A percentile compares a stretch with the other conserved stretches of the same genome.
These are phyloP conservation scores for Xylariomycetidae sp. DNA, from an alignment of 2,329 filamentous ascomycete species.

Conservation along the genomic window DNA sequence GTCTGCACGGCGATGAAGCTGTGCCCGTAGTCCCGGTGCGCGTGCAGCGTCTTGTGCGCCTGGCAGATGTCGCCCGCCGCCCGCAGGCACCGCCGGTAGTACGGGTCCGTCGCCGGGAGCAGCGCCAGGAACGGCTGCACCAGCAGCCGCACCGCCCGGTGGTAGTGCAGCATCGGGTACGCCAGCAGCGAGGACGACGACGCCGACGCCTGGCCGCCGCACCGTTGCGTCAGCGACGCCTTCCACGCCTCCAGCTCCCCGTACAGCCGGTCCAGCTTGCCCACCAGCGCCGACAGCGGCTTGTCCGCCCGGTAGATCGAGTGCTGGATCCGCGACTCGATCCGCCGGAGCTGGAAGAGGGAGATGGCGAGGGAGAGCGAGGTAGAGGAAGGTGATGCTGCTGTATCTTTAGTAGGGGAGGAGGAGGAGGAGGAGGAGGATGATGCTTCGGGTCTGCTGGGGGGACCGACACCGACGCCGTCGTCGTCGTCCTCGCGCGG, in stretches of 20 bases:
- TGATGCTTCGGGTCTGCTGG: not conserved
- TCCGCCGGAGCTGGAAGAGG: conserved; percentile 39
- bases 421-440: not conserved
- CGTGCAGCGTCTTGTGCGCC: conserved; percentile 37
- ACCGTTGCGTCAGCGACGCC: conserved; percentile 28
- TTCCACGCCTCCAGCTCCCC: conserved; percentile 44
- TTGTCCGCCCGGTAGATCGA: conserved; percentile 48
- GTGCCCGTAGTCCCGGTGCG: conserved; percentile 35
- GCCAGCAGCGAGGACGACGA: too few relatives aligned
- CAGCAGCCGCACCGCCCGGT: conserved; percentile 43
- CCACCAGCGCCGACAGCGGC: conserved; percentile 36
- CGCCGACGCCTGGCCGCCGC: conserved; percentile 31
- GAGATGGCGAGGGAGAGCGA: conserved; percentile 38
- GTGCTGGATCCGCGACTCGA: conserved; percentile 46
- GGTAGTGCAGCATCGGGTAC: conserved; percentile 45
- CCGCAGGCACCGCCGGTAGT: conserved; percentile 37
- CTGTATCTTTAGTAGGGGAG: too few relatives aligned
- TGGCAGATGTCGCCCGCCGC: conserved; percentile 38
- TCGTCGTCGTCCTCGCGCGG: conserved; percentile 32
- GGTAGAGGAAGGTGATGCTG: conserved; percentile 1
- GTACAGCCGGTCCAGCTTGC: conserved; percentile 42
- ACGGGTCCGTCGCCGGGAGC: conserved; percentile 39
- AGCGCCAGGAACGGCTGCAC: conserved; percentile 46
- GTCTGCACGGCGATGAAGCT: conserved; percentile 39
- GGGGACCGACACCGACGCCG: conserved; percentile 25